A percentile compares a stretch with the other conserved stretches of the same genome.
Evolutionary conservation across 306 rosid genomes (phyloP).

Genomic region (Inga leiocalycina): DNA sequence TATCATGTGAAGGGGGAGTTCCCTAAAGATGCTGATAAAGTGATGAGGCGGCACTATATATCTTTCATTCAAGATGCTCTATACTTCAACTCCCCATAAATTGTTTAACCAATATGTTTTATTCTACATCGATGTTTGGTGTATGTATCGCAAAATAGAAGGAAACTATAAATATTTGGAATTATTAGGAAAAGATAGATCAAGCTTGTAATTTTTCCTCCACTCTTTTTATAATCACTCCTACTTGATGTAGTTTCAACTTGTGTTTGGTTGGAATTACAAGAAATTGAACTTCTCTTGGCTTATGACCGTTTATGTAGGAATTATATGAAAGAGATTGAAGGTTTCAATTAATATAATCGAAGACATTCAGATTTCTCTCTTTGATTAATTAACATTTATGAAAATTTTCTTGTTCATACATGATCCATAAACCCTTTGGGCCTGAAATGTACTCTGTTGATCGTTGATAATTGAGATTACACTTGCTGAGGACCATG

Average conservation of each 20-base stretch:
- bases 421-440: not conserved
- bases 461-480: not conserved
- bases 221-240: not conserved
- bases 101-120: not conserved
- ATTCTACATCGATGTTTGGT: not conserved
- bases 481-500: not conserved
- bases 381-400: conserved; percentile 15
- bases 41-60: not conserved
- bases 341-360: conserved; percentile 17
- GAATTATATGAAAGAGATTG: not conserved
- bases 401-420: conserved; percentile 1
- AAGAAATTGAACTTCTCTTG: not conserved
- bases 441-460: not conserved
- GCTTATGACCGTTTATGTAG: not conserved
- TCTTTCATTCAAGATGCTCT: not conserved
- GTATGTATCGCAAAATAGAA: not conserved
- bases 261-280: conserved; percentile 13
- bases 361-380: conserved; percentile 7
- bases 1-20: not conserved
- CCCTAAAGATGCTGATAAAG: not conserved
- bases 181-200: not conserved
- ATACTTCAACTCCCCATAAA: not conserved
- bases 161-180: not conserved
- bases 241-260: not conserved
- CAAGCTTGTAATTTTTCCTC: not conserved